Base-by-base conservation (phyloP, 345 rosid species). In the Corchorus capsularis region DNA sequence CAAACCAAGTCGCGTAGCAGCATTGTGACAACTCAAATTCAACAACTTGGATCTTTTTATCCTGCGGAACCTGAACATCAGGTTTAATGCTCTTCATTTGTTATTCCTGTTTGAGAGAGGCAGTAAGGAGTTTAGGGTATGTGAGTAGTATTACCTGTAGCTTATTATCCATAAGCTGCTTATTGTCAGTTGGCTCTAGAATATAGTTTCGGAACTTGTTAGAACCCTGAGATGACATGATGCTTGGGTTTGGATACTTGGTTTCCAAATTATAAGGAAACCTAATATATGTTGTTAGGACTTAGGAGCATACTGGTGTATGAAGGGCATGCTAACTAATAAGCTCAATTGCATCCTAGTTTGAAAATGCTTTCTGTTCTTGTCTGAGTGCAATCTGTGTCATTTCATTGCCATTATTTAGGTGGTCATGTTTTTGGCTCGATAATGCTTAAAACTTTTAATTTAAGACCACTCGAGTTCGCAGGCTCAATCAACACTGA, bases 11-110 rank as follows among this genome's bases (percentile, higher is more conserved):
- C 89, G 15, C 91, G 87, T 82, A 91, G 81, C 79, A 89, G 92
- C 71, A 79, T 93, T 32, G 93, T 96, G 5, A 88, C 91, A 34
- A 96, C 99, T 71, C 99, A 93, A 81, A 83, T 96, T 81, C 93
- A 90, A 88, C 88, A 81, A 69, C 89, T 90, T 0, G 84, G 64
- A 41, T 47, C 82, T 8, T 96, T 95, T 83, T 89, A 90, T 80
- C 93, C 86, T 45, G 99, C 99, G 8, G 99, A 93, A 73, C 87
- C 96, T 71, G 97, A 95, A 67, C 99, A 96, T 85, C 99, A 93
- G 97, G 99, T 89, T 66, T 74, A 35, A 17, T 19, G 37, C 6
- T 55, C 20, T 16, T 52, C 52, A 1, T n/a, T 45, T 54, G 61
- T 59, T 34, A 2, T 32, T 56, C 2, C 54, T 43, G 27, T n/a